Evolutionary conservation across 2,329 filamentous ascomycete species (phyloP), one percentile per base, ranked within the genome.

Genomic region (Cercospora citrullina): DNA sequence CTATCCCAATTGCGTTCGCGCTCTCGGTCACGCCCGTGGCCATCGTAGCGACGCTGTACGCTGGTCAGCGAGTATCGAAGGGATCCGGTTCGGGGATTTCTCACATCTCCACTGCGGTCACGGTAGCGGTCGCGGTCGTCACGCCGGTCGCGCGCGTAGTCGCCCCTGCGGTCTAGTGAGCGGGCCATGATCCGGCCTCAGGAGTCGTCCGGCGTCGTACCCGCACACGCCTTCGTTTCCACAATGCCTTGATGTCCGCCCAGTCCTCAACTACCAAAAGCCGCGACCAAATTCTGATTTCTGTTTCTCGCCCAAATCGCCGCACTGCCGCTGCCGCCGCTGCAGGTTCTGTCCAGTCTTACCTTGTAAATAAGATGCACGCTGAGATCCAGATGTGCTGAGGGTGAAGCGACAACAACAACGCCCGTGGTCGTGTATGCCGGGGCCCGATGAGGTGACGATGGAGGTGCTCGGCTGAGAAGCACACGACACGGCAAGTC

Each of bases 91-190:
- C 30, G 10, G 6, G 31, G 26, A 8, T 16, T 26, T 31, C 31
- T 64, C 51, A 64, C 62, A 18, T 65, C 62, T 28, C 72, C 65
- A 30, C 69, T 68, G 62, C 63, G 71, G 65, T 68, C 72, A 70
- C 66, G 73, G 62, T 76, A 69, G 60, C 71, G 62, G 63, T 72
- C 68, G 59, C 68, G 68, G 39, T 69, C 65, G 60, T 70, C 66
- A 39, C 69, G 70, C 39, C 63, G 42, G 60, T 71, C 67, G 64
- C 62, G 67, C 30, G 64, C 31, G 42, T 67, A 68, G 42, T 73
- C 68, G 68, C 72, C 69, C 69, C 70, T 72, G 67, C 72, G 71
- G 65, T 68, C 64, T 71, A 69, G 72, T 73, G 72, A 73, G 72
- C 71, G 71, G 64, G 70, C 72, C 72, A 73, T 68, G 63, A 61